Evolutionary conservation across 176 grass and related monocot genomes (phyloP).

Genomic region (Avena eriantha): DNA sequence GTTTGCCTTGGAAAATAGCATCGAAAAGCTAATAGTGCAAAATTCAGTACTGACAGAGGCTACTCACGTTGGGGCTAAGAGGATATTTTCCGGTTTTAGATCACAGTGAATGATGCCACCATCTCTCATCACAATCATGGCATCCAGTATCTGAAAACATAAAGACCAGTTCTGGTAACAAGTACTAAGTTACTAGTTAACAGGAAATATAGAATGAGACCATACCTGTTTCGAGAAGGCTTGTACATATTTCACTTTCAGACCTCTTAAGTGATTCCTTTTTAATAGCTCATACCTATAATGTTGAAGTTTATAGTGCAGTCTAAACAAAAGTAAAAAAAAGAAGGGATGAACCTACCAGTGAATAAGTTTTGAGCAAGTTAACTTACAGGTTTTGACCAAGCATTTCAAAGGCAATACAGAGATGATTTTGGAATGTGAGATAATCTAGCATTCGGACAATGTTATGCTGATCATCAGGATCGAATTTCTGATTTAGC

Average conservation of each 20-base stretch:
- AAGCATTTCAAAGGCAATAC: constrained; percentile 99
- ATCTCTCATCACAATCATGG: constrained; percentile 93
- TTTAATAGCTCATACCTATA: constrained; percentile 91
- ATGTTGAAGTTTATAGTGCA: constrained; percentile 32
- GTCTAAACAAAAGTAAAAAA: constrained; percentile 19
- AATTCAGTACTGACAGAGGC: constrained; percentile 27
- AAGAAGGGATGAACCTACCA: neutral
- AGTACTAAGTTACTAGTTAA: constrained; percentile 27
- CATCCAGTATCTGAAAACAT: constrained; percentile 82
- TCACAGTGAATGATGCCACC: constrained; percentile 99
- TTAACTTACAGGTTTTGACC: constrained; percentile 91
- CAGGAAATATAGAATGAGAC: constrained; percentile 1
- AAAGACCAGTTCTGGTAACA: constrained; percentile 37
- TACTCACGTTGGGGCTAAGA: constrained; percentile 72
- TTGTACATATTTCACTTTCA: constrained; percentile 75
- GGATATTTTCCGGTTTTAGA: constrained; percentile 98
- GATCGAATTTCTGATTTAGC: constrained; percentile 91
- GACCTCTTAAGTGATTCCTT: constrained; percentile 85
- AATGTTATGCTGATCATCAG: constrained; percentile 92
- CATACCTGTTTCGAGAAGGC: constrained; percentile 93
- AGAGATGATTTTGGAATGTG: constrained; percentile 80
- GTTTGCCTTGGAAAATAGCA: neutral
- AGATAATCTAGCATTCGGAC: constrained; percentile 96
- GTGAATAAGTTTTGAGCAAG: constrained; percentile 1
- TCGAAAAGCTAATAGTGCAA: constrained; percentile 38